These are phyloP conservation scores for Wickerhamiella cacticola DNA, from an alignment of 805 yeast species.

Conservation along the genomic window DNA sequence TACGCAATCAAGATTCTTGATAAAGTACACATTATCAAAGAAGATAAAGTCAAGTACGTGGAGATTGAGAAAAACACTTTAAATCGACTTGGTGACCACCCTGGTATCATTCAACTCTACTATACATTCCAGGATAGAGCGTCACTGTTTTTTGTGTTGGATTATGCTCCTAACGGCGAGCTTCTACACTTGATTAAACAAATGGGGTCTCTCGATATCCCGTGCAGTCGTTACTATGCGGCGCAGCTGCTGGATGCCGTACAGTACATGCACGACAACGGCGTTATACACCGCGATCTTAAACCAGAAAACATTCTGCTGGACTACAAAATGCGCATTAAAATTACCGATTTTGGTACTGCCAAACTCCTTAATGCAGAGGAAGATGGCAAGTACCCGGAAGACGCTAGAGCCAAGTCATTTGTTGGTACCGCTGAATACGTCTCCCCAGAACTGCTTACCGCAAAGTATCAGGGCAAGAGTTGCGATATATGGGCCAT, in stretches of 20 bases:
- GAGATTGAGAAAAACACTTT: slow-evolving; percentile 87
- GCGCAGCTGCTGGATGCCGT: slow-evolving; percentile 85
- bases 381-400: slow-evolving; percentile 26
- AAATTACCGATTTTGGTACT: slow-evolving; percentile 97
- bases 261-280: slow-evolving; percentile 74
- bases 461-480: slow-evolving; percentile 67
- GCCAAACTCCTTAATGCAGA: slow-evolving; percentile 55
- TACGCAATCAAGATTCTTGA: slow-evolving; percentile 88
- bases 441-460: slow-evolving; percentile 81
- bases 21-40: slow-evolving; percentile 85
- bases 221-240: slow-evolving; percentile 66
- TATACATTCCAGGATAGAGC: slow-evolving; percentile 91
- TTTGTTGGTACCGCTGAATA: slow-evolving; percentile 98
- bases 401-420: slow-evolving; percentile 39
- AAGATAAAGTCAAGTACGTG: slow-evolving; percentile 88
- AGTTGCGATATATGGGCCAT: slow-evolving; percentile 89
- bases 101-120: slow-evolving; percentile 83
- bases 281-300: slow-evolving; percentile 85
- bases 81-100: slow-evolving; percentile 79
- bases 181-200: slow-evolving; percentile 55
- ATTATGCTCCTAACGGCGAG: slow-evolving; percentile 94
- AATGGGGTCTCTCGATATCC: slow-evolving; percentile 61
- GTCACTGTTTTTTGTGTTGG: slow-evolving; percentile 80
- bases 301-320: slow-evolving; percentile 89
- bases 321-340: slow-evolving; percentile 72